Percentiles rank a stretch among this genome's conserved stretches.
Conservation (phyloP, 805 yeast species). For the Candida orba region DNA sequence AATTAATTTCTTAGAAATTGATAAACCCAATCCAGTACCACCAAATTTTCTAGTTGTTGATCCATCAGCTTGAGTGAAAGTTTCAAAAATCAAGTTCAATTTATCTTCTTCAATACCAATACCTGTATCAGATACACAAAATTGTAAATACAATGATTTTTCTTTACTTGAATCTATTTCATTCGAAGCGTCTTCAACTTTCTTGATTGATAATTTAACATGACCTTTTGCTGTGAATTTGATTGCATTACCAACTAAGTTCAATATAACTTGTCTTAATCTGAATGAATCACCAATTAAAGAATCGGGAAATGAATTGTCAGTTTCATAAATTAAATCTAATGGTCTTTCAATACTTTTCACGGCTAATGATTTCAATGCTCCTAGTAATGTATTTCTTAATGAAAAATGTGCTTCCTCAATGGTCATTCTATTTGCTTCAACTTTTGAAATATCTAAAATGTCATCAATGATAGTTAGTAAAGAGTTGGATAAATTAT, state of each 20-base stretch:
- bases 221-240: slow-evolving; percentile 81
- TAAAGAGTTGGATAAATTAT: slow-evolving; percentile 77
- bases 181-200: slow-evolving; percentile 28
- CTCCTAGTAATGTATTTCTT: slow-evolving; percentile 85
- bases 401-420: slow-evolving; percentile 83
- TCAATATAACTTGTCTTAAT: slow-evolving; percentile 77
- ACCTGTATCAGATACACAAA: slow-evolving; percentile 87
- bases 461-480: slow-evolving; percentile 86
- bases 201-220: slow-evolving; percentile 68
- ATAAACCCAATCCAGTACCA: slow-evolving; percentile 86
- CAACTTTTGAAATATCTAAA: slow-evolving; percentile 87
- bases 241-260: slow-evolving; percentile 84
- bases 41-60: slow-evolving; percentile 90
- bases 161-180: slow-evolving; percentile 15
- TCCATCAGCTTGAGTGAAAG: slow-evolving; percentile 91
- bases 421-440: slow-evolving; percentile 89
- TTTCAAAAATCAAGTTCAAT: slow-evolving; percentile 77
- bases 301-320: slow-evolving; percentile 81
- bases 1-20: slow-evolving; percentile 80
- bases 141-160: slow-evolving; percentile 51
- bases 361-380: slow-evolving; percentile 81
- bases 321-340: slow-evolving; percentile 74
- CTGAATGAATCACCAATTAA: slow-evolving; percentile 86
- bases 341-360: slow-evolving; percentile 83
- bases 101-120: slow-evolving; percentile 85